These are phyloP conservation scores for Nigrospora oryzae DNA, from an alignment of 2,329 filamentous ascomycete genomes.

Conservation along the genomic window DNA sequence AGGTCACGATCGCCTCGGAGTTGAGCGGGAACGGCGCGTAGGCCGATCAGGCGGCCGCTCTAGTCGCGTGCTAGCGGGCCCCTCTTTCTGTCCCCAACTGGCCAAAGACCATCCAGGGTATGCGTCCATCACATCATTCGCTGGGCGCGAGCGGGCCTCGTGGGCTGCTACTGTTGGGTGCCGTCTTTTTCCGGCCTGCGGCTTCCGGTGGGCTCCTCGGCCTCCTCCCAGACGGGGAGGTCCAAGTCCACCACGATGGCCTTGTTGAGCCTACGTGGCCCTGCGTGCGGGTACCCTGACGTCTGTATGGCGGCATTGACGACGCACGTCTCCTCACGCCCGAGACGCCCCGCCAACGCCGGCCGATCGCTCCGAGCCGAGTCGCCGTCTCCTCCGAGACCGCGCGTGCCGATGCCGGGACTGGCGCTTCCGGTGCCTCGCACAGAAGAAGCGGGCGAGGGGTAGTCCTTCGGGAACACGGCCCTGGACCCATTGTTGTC, in stretches of 20 bases:
- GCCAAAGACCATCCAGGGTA: no score
- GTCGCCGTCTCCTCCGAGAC: slow-evolving; percentile 30
- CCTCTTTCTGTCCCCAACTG: no score
- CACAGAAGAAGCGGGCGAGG: no score
- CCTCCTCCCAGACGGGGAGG: slow-evolving; percentile 47
- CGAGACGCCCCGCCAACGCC: slow-evolving; percentile 30
- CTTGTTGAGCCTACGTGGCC: slow-evolving; percentile 62
- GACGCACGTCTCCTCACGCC: slow-evolving; percentile 62
- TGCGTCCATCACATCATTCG: no score
- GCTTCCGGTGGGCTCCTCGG: neutral
- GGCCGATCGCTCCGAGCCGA: slow-evolving; percentile 31
- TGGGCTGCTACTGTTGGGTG: no score
- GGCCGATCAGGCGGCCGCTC: no score
- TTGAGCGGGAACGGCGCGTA: no score
- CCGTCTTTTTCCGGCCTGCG: no score
- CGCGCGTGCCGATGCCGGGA: slow-evolving; percentile 21
- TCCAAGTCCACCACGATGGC: slow-evolving; percentile 79
- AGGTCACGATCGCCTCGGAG: no score
- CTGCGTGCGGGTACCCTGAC: slow-evolving; percentile 53
- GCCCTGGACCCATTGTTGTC: slow-evolving; percentile 35
- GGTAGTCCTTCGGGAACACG: neutral
- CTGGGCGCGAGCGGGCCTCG: no score
- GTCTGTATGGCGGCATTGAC: slow-evolving; percentile 73
- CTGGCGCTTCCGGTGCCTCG: slow-evolving; percentile 4
- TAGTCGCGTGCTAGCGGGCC: no score